Evolutionary conservation across 2,329 filamentous ascomycete genomes (phyloP).

Genomic region (Cercospora janseana): DNA sequence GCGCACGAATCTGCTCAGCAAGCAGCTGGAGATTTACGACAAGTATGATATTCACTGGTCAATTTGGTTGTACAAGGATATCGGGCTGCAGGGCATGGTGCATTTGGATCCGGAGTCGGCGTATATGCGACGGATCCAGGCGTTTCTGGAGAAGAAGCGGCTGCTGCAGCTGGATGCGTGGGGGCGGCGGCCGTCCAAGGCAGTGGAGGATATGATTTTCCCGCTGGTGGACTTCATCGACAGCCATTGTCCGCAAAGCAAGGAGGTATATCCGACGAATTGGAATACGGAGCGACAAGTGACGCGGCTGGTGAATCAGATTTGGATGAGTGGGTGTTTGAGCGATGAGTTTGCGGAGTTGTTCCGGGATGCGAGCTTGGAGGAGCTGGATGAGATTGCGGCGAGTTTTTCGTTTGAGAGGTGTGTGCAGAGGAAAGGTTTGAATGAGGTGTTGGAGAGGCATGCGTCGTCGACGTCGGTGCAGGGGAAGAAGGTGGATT

Average conservation of each 20-base stretch:
- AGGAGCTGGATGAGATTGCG: constrained; percentile 56
- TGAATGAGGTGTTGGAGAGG: constrained; percentile 57
- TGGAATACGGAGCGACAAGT: constrained; percentile 38
- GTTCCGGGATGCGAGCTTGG: constrained; percentile 52
- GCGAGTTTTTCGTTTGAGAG: constrained; percentile 56
- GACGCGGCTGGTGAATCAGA: constrained; percentile 46
- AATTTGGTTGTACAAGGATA: constrained; percentile 47
- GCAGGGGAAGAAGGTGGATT: neutral
- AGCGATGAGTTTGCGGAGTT: constrained; percentile 57
- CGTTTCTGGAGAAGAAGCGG: constrained; percentile 58
- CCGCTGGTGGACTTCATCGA: constrained; percentile 40
- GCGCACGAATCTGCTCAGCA: constrained; percentile 44
- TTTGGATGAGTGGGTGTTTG: constrained; percentile 52
- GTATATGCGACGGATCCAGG: constrained; percentile 51
- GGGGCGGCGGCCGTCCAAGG: constrained; percentile 44
- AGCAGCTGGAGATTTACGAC: constrained; percentile 54
- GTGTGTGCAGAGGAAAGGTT: constrained; percentile 51
- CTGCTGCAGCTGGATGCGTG: constrained; percentile 55
- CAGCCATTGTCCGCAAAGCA: constrained; percentile 29
- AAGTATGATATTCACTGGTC: constrained; percentile 55
- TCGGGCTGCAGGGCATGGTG: constrained; percentile 38
- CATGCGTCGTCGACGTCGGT: constrained; percentile 30
- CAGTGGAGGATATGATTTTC: constrained; percentile 47
- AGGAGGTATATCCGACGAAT: constrained; percentile 34
- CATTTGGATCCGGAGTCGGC: constrained; percentile 24